A percentile compares a stretch with the other conserved stretches of the same genome.
phyloP scores from a whole-genome alignment of 768 basidiomycete species.

The Xerocomus spinulosus region DNA sequence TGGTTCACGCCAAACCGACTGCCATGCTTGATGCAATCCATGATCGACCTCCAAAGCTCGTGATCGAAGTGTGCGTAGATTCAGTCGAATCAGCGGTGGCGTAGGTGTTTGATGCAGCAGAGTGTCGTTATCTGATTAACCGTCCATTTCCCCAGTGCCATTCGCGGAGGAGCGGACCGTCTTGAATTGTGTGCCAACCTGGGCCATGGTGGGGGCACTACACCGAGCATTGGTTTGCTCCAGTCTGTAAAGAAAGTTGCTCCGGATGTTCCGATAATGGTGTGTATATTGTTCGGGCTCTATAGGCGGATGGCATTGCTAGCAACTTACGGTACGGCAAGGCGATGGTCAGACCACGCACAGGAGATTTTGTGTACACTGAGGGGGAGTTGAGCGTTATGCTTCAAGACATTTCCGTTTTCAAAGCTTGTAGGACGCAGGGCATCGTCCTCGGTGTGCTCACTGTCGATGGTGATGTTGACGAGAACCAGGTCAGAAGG shows the following conservation, averaged over 20 bases:
- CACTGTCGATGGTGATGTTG: slow-evolving; percentile 51
- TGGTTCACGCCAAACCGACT: background rate
- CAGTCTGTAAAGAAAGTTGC: slow-evolving; percentile 47
- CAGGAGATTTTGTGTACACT: slow-evolving; percentile 76
- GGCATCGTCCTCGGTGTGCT: slow-evolving; percentile 70
- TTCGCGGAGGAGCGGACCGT: slow-evolving; percentile 66
- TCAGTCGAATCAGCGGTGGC: slow-evolving; percentile 66
- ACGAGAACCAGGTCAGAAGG: slow-evolving; percentile 54
- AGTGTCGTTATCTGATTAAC: background rate
- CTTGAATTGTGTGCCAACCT: slow-evolving; percentile 69
- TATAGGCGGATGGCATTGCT: background rate
- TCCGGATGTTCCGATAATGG: slow-evolving; percentile 63
- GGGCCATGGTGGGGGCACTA: slow-evolving; percentile 71
- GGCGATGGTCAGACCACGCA: slow-evolving; percentile 78
- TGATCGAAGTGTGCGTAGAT: slow-evolving; percentile 70
- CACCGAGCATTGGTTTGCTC: slow-evolving; percentile 74
- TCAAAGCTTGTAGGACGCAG: slow-evolving; percentile 52
- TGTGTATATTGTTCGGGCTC: slow-evolving; percentile 35
- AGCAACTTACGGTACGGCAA: slow-evolving; percentile 22
- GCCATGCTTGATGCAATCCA: slow-evolving; percentile 4
- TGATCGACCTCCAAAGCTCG: slow-evolving; percentile 6
- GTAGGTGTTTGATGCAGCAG: slow-evolving; percentile 36
- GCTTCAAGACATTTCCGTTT: slow-evolving; percentile 62
- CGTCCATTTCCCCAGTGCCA: slow-evolving; percentile 44
- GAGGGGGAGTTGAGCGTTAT: slow-evolving; percentile 65